Base-by-base conservation (phyloP, 108 stramenopile species). In the Nitzschia inconspicua region DNA sequence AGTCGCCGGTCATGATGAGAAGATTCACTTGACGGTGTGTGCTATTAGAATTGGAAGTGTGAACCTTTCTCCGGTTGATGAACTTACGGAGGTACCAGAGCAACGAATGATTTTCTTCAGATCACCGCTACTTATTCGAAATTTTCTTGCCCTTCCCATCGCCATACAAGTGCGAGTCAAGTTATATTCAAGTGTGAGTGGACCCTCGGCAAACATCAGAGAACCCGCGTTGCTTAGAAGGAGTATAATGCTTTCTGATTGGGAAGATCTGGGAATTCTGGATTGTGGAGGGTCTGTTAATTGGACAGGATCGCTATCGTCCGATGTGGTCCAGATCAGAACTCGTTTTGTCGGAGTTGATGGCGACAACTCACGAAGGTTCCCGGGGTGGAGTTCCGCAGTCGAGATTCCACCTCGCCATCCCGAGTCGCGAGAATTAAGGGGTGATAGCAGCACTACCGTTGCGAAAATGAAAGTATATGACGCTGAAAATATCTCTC, bases 221-320 rank as follows among this genome's bases (percentile, higher is more conserved):
- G 55, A 44, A 37, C 40, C 43, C 10, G 14, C 13, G 14, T 1
- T 57, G 23, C 50, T 8, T 23, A 41, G 62, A 50, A 31, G 41
- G 13, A 30, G 47, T 20, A 40, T 49, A 24, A 23, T 37, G 23
- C 31, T 44, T 13, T 5, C 50, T n/a, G 68, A 54, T 19, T 84
- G 83, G 83, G 65, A 64, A 43, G 77, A 78, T 44, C 65, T 80
- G 26, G 83, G 83, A 23, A 23, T 80, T 10, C 50, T 75, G 9
- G 49, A 60, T 20, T 72, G 77, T 48, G 83, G 83, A 0, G 46
- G 53, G 34, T 62, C 50, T 18, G 63, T 68, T 16, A 64, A 57
- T 30, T 84, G 76, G 73, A 74, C 75, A 4, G 70, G 73, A 11
- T 78, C 75, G n/a, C 28, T 18, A n/a, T 50, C 68, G 11, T 34